Evolutionary conservation across 2,329 filamentous ascomycete species (phyloP).

Genomic region (Leptographium galeiforme): DNA sequence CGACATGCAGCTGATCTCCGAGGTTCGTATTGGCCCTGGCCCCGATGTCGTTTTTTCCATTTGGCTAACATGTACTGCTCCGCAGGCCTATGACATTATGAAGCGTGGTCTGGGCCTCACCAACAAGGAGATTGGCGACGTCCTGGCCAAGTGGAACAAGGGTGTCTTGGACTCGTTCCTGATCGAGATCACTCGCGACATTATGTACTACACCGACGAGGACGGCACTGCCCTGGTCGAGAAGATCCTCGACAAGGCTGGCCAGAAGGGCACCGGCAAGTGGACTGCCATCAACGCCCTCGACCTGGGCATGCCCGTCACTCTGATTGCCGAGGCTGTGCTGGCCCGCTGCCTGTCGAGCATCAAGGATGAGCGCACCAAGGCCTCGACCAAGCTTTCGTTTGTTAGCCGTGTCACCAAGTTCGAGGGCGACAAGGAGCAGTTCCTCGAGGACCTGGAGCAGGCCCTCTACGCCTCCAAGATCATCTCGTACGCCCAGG

Average conservation of each 20-base stretch:
- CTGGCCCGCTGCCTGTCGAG: slow-evolving; percentile 88
- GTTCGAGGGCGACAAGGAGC: slow-evolving; percentile 81
- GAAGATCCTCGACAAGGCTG: slow-evolving; percentile 97
- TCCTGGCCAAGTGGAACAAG: slow-evolving; percentile 94
- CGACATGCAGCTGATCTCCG: slow-evolving; percentile 99
- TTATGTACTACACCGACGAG: slow-evolving; percentile 96
- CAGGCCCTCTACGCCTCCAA: slow-evolving; percentile 98
- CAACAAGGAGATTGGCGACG: slow-evolving; percentile 91
- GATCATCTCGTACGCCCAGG: slow-evolving; percentile 99
- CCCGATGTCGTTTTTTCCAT: not conserved
- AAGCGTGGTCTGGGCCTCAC: slow-evolving; percentile 87
- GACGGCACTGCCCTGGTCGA: slow-evolving; percentile 84
- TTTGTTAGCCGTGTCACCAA: slow-evolving; percentile 59
- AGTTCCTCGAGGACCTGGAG: slow-evolving; percentile 94
- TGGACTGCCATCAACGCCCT: slow-evolving; percentile 99
- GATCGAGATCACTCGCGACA: slow-evolving; percentile 96
- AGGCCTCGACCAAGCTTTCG: slow-evolving; percentile 65
- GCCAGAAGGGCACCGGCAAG: slow-evolving; percentile 99
- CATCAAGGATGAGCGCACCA: slow-evolving; percentile 83
- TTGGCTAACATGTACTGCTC: not conserved
- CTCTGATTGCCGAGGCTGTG: slow-evolving; percentile 92
- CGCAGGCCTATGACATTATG: slow-evolving; percentile 96
- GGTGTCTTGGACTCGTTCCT: slow-evolving; percentile 98
- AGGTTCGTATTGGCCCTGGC: slow-evolving; percentile 44
- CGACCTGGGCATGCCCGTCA: slow-evolving; percentile 96